Conservation (phyloP, 2,329 filamentous ascomycete genomes). For the Penicillium polonicum region DNA sequence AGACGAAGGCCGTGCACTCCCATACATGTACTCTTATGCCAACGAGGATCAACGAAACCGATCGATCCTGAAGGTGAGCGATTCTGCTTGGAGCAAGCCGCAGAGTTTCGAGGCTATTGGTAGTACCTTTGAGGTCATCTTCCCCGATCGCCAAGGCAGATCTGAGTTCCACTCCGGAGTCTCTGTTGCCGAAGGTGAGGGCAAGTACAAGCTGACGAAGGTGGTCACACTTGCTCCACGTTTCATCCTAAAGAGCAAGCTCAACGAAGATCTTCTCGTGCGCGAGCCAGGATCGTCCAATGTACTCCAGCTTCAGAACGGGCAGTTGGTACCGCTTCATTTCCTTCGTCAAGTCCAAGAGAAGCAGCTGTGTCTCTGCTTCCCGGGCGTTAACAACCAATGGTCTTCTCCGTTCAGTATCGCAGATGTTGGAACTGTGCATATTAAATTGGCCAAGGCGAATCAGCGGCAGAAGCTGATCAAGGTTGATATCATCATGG, state of each 20-base stretch:
- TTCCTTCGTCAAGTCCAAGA: constrained; percentile 79
- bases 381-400: constrained; percentile 90
- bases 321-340: constrained; percentile 81
- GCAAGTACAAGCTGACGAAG: constrained; percentile 97
- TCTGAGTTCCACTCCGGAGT: constrained; percentile 90
- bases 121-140: constrained; percentile 81
- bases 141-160: constrained; percentile 68
- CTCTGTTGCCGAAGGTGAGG: constrained; percentile 83
- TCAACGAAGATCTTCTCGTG: constrained; percentile 83
- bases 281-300: constrained; percentile 90
- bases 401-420: constrained; percentile 99
- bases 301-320: constrained; percentile 71
- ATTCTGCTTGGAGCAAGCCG: constrained; percentile 94
- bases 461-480: constrained; percentile 87
- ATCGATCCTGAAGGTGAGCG: constrained; percentile 79
- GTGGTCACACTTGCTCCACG: constrained; percentile 89
- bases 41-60: constrained; percentile 89
- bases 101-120: constrained; percentile 98
- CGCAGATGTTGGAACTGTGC: constrained; percentile 85
- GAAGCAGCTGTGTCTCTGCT: constrained; percentile 90
- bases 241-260: constrained; percentile 90
- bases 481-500: constrained; percentile 84
- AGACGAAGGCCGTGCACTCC: constrained; percentile 63
- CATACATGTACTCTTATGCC: constrained; percentile 94
- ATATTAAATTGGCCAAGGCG: constrained; percentile 89